Evolutionary conservation across 441 rosid species (phyloP).

Genomic region (Erodium trifolium): DNA sequence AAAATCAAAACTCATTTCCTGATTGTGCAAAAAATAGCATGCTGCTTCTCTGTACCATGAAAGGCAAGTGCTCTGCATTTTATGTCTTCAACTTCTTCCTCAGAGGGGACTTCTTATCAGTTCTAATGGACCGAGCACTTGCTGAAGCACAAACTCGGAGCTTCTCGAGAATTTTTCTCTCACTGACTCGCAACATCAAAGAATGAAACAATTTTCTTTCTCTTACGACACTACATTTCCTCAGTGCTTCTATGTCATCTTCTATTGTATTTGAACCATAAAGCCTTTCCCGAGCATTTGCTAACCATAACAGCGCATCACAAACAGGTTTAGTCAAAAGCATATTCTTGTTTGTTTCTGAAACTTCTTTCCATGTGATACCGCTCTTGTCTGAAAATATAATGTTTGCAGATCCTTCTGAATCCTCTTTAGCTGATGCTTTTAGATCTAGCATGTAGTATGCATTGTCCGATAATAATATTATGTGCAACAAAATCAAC

Average conservation of each 20-base stretch:
- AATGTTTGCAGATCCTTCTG: slow-evolving; percentile 24
- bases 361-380: slow-evolving; percentile 22
- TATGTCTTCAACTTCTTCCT: slow-evolving; percentile 21
- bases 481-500: slow-evolving; percentile 43
- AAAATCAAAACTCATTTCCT: too few species aligned
- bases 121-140: slow-evolving; percentile 12
- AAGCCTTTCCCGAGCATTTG: slow-evolving; percentile 54
- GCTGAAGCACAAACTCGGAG: slow-evolving; percentile 38
- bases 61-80: background rate
- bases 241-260: slow-evolving; percentile 43
- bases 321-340: slow-evolving; percentile 57
- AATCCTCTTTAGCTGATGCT: slow-evolving; percentile 27
- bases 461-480: slow-evolving; percentile 46
- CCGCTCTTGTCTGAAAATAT: slow-evolving; percentile 28
- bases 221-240: slow-evolving; percentile 25
- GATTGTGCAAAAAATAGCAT: background rate
- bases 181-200: slow-evolving; percentile 48
- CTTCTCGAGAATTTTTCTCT: slow-evolving; percentile 64
- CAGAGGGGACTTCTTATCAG: slow-evolving; percentile 14
- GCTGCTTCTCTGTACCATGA: background rate
- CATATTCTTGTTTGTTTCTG: slow-evolving; percentile 34
- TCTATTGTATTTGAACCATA: slow-evolving; percentile 39
- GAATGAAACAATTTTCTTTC: slow-evolving; percentile 68
- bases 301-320: slow-evolving; percentile 48
- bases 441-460: slow-evolving; percentile 42